Base-by-base conservation (phyloP, 257 asterid species). In the Nicotiana sylvestris region DNA sequence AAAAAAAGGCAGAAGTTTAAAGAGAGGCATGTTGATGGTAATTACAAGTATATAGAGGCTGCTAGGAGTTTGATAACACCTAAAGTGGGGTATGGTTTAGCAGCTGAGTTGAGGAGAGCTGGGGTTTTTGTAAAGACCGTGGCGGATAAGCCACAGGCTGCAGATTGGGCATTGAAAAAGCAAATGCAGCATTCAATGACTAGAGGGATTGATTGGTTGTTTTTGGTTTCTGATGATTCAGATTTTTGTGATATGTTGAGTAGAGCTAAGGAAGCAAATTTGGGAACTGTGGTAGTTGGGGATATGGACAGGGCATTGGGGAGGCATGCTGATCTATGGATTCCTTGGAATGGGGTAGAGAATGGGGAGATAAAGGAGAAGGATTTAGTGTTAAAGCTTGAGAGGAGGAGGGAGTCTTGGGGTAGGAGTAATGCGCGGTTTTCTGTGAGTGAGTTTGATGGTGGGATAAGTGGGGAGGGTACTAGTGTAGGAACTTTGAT, bases 101-200 rank as follows among this genome's bases (percentile, higher is more conserved):
- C 95, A 0, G 89, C 89, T 64, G 99, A 95, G 89, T 90, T 95
- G 64, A 88, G 88, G 85, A 90, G 99, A 2, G 98, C 99, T 9
- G 99, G 97, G 85, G 96, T 95, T 78, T 92, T 76, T 57, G 98
- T 95, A 32, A 95, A 92, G 89, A 94, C 97, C 0, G 99, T 95
- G 78, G 90, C 90, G 84, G 99, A 95, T 85, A 95, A 93, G 90
- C 98, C 98, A 1, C 99, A 95, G 82, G 96, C 99, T 0, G 99
- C 99, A 12, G 97, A 95, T 89, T 95, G 93, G 97, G 99, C 99
- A 0, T 81, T 95, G 89, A 95, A 94, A 89, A 92, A 90, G 88
- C 99, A 94, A 85, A 94, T 95, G 97, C 70, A 88, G 90, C 99
- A 95, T 80, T 95, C 99, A 0, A 88, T 95, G 96, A 92, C 87